Evolutionary conservation across 148 eudicot species (phyloP), one percentile per base, ranked within the genome.

Genomic region (Salicornia ramosissima): DNA sequence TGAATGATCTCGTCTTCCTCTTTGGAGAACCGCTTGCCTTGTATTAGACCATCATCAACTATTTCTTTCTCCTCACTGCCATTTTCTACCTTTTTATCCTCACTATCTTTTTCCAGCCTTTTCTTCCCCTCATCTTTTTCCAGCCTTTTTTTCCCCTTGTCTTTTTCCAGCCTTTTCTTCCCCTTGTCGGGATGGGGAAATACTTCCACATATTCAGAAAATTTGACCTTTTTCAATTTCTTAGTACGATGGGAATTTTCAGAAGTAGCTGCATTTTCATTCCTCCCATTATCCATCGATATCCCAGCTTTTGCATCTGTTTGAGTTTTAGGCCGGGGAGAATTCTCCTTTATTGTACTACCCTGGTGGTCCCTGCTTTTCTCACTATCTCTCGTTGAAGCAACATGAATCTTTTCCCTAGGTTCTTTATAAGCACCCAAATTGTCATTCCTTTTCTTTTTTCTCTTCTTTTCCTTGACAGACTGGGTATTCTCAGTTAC

Each of bases 1-100:
- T 62, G 74, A 49, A 83, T 18, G 26, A 77, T 40, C 64, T 80
- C 79, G 68, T 83, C 79, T 74, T 83, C 86, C 67, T 80, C 83
- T 58, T 45, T 42, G 10, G 86, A 70, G 62, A 77, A 83, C 62
- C 83, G 78, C 71, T 74, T 74, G 24, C 86, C 86, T 15, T 28
- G 74, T 59, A 79, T 59, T 24, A 76, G 46, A 57, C 78, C 76
- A 39, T 74, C 65, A 6, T 71, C 61, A 0, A 19, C 39, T 29
- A 46, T 58, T 54, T 49, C 42, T 19, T 60, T 61, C 18, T 53
- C 46, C 24, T 28, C 15, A 53, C 22, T 52, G 8, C 31, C 53
- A 77, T 65, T 68, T 40, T 64, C 16, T 4, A 21, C 39, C 18
- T 67, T 58, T 59, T 50, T 31, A 10, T 21, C n/a, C 40, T 31